Evolutionary conservation across 164 flowering plant species (phyloP).

Genomic region (Buxus sempervirens): DNA sequence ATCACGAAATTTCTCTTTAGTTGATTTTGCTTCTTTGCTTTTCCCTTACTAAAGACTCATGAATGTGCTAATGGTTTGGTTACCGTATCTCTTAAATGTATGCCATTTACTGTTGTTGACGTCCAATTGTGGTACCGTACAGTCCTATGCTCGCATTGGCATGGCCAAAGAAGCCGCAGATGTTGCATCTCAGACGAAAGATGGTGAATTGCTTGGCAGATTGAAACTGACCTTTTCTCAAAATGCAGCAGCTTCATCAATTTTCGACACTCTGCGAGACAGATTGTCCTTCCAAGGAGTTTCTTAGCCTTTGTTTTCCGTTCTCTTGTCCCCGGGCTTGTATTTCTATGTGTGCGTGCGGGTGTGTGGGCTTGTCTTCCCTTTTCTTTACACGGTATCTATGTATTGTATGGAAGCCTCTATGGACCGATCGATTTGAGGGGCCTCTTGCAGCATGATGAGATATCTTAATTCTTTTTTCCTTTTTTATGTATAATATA

Average conservation of each 20-base stretch:
- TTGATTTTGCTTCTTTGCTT: not conserved
- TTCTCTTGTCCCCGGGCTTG: not conserved
- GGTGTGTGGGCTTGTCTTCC: not conserved
- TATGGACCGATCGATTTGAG: too few species aligned
- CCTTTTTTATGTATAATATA: too few species aligned
- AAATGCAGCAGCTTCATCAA: conserved; percentile 82
- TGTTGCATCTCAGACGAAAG: conserved; percentile 91
- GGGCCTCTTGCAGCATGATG: too few species aligned
- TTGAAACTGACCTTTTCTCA: conserved; percentile 70
- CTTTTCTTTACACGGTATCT: too few species aligned
- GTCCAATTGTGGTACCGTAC: conserved; percentile 3
- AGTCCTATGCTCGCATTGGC: conserved; percentile 93
- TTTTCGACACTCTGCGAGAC: conserved; percentile 78
- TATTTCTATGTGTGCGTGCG: not conserved
- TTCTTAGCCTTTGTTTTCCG: conserved; percentile 29
- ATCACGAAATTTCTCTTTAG: too few species aligned
- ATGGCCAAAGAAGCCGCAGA: conserved; percentile 99
- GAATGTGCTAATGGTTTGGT: not conserved
- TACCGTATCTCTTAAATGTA: not conserved
- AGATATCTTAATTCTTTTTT: too few species aligned
- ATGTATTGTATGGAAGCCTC: too few species aligned
- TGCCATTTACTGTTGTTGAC: not conserved
- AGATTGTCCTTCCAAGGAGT: conserved; percentile 67
- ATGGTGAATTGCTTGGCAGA: conserved; percentile 89
- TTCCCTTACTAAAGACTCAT: not conserved